Percentiles rank a stretch among this genome's conserved stretches.
phyloP scores from a whole-genome alignment of 768 basidiomycete genomes.

The Lyophyllum atratum region DNA sequence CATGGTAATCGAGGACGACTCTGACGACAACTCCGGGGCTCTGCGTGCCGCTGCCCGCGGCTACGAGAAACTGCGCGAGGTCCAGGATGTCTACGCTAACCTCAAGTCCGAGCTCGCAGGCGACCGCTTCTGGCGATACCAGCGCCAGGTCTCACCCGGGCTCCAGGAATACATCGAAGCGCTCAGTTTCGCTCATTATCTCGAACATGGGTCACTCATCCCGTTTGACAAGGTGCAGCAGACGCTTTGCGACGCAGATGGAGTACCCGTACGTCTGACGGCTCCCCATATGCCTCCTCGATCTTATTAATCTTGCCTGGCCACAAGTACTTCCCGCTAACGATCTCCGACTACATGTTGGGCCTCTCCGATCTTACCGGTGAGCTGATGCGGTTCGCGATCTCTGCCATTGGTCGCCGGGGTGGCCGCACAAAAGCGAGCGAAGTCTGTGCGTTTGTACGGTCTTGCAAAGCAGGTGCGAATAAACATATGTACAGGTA shows the following conservation, averaged over 20 bases:
- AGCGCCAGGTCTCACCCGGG: constrained; percentile 73
- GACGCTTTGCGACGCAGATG: constrained; percentile 60
- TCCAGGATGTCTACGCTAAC: constrained; percentile 61
- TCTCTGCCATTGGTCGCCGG: constrained; percentile 72
- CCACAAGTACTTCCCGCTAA: constrained; percentile 71
- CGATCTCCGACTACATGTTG: constrained; percentile 84
- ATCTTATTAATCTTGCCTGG: constrained; percentile 2
- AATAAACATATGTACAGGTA: not conserved
- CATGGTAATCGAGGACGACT: constrained; percentile 40
- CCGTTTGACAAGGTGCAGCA: constrained; percentile 67
- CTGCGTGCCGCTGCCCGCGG: constrained; percentile 51
- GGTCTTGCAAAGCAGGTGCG: constrained; percentile 72
- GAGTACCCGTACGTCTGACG: constrained; percentile 56
- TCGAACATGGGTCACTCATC: constrained; percentile 69
- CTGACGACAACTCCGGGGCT: constrained; percentile 31
- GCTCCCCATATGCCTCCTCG: not conserved
- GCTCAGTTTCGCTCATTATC: constrained; percentile 83
- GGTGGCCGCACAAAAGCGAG: constrained; percentile 65
- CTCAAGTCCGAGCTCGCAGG: constrained; percentile 65
- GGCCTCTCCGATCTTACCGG: constrained; percentile 95
- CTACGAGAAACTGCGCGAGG: constrained; percentile 63
- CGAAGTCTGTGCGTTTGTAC: constrained; percentile 70
- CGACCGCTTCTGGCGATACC: constrained; percentile 77
- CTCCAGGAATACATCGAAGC: constrained; percentile 98
- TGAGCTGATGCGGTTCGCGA: constrained; percentile 95